Evolutionary conservation across 1,139 yeast genomes (phyloP).

Genomic region (Suhomyces coccinellae): DNA sequence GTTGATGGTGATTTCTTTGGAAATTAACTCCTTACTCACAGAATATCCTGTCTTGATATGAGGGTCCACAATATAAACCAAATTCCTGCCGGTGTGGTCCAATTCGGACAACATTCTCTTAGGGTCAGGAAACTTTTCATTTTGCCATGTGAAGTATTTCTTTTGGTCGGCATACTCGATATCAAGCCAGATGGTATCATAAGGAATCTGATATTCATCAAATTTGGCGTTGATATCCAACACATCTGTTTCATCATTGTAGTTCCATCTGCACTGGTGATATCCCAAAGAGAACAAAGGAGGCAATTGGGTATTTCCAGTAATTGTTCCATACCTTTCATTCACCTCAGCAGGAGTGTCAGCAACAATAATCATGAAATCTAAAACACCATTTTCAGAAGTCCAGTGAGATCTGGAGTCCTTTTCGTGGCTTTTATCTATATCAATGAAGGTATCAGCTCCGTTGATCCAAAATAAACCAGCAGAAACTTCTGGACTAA

Average conservation of each 20-base stretch:
- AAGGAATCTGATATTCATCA: conserved; percentile 77
- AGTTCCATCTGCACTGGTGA: conserved; percentile 92
- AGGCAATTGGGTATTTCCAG: conserved; percentile 80
- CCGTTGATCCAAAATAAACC: conserved; percentile 92
- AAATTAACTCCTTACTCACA: conserved; percentile 55
- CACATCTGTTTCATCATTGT: conserved; percentile 84
- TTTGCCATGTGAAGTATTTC: conserved; percentile 91
- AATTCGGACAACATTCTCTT: conserved; percentile 61
- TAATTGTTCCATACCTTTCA: conserved; percentile 62
- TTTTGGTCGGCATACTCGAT: conserved; percentile 85
- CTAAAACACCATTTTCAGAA: conserved; percentile 84
- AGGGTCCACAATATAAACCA: conserved; percentile 88
- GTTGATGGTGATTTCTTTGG: conserved; percentile 38
- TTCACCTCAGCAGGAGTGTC: conserved; percentile 61
- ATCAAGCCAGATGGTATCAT: conserved; percentile 94
- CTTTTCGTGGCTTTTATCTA: conserved; percentile 38
- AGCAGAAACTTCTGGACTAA: conserved; percentile 55
- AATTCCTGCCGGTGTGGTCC: conserved; percentile 72
- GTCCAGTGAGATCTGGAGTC: conserved; percentile 78
- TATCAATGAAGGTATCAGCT: conserved; percentile 90
- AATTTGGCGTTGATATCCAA: conserved; percentile 65
- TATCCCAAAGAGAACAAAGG: conserved; percentile 80
- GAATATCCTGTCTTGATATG: conserved; percentile 75
- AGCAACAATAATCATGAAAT: conserved; percentile 69
- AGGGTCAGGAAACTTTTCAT: conserved; percentile 73